Evolutionary conservation across 371 early-diverging fungal species (phyloP).

Genomic region (Lichtheimia ramosa): DNA sequence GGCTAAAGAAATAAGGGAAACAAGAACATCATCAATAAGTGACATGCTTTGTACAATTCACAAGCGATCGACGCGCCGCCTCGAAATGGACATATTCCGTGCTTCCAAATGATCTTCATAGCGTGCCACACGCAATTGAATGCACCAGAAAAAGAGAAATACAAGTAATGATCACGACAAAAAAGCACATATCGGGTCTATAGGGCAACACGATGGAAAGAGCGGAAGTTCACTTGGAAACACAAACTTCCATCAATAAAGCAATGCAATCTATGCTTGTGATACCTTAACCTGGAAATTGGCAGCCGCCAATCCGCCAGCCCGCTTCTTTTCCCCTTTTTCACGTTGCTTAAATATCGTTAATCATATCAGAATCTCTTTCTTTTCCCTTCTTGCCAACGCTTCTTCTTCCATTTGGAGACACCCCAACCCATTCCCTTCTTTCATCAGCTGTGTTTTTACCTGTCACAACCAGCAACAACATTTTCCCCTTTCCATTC

Average conservation of each 20-base stretch:
- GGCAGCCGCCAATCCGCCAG: constrained; percentile 4
- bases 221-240: constrained; percentile 16
- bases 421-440: constrained; percentile 19
- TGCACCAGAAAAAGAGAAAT: too few relatives aligned
- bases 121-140: too few relatives aligned
- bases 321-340: not conserved
- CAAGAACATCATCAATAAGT: too few relatives aligned
- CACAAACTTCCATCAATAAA: constrained; percentile 18
- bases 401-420: constrained; percentile 8
- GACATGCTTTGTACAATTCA: too few relatives aligned
- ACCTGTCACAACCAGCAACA: constrained; percentile 8
- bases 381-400: constrained; percentile 7
- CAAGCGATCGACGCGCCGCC: too few relatives aligned
- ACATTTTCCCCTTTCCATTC: not conserved
- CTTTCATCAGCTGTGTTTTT: not conserved
- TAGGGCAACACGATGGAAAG: constrained; percentile 13
- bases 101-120: too few relatives aligned
- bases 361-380: not conserved
- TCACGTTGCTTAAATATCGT: not conserved
- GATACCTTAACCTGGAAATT: constrained; percentile 10
- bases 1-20: too few relatives aligned
- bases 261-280: constrained; percentile 26
- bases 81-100: too few relatives aligned
- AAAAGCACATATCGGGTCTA: constrained; percentile 14
- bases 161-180: constrained; percentile 7